Conservation (phyloP, 139 green algal species). For the Tetraselmis chui region DNA sequence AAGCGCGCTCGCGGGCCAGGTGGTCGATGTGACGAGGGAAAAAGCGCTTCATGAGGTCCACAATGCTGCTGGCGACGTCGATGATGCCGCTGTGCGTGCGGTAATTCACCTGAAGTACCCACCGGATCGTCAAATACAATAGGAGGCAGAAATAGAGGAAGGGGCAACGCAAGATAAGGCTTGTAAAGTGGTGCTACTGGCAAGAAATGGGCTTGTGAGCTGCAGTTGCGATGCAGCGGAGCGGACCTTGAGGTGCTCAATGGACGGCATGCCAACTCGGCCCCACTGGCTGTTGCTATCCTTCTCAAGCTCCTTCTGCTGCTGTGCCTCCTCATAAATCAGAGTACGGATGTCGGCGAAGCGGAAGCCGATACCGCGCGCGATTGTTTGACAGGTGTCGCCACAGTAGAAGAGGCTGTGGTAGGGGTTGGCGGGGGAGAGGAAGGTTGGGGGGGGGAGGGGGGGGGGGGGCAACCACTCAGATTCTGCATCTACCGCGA, state of each 20-base stretch:
- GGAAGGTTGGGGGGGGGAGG: too few relatives aligned
- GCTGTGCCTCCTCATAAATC: conserved; percentile 36
- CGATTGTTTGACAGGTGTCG: conserved; percentile 77
- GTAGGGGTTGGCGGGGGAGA: too few relatives aligned
- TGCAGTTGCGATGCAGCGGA: too few relatives aligned
- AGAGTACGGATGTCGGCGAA: conserved; percentile 36
- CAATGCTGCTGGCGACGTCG: conserved; percentile 49
- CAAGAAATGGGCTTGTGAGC: too few relatives aligned
- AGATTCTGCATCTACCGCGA: too few relatives aligned
- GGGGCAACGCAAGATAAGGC: too few relatives aligned
- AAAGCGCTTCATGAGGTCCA: conserved; percentile 52
- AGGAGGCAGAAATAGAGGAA: too few relatives aligned
- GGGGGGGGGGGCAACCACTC: too few relatives aligned
- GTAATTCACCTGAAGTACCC: conserved; percentile 52
- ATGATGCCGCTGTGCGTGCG: conserved; percentile 60
- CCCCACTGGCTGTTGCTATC: not conserved
- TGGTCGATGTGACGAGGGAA: conserved; percentile 54
- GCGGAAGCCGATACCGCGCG: conserved; percentile 65
- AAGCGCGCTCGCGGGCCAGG: conserved; percentile 48
- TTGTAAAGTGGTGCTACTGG: too few relatives aligned
- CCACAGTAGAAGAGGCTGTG: conserved; percentile 65
- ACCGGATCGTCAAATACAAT: too few relatives aligned
- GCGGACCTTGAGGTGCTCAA: not conserved
- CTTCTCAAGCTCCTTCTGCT: conserved; percentile 11
- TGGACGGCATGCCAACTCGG: not conserved